Evolutionary conservation across 192 early-diverging fungal genomes (phyloP).

Genomic region (Mortierella antarctica): DNA sequence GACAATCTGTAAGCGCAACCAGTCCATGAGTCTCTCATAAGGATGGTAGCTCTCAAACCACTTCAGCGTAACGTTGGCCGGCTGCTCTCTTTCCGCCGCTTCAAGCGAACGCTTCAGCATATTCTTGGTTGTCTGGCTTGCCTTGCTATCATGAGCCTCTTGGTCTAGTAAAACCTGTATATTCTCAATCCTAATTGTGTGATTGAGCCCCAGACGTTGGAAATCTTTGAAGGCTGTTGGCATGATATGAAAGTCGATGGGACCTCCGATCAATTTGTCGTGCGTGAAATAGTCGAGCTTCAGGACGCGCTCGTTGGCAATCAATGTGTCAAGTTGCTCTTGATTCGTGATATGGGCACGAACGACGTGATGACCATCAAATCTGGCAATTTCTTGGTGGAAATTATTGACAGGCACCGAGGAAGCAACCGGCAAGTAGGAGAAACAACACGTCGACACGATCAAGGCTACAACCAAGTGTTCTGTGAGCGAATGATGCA

Average conservation of each 20-base stretch:
- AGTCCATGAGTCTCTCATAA: constrained; percentile 14
- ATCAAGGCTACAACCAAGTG: too few relatives aligned
- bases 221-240: constrained; percentile 10
- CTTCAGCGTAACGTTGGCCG: background rate
- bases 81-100: background rate
- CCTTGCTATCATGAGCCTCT: constrained; percentile 35
- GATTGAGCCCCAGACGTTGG: constrained; percentile 6
- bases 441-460: too few relatives aligned
- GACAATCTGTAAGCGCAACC: constrained; percentile 12
- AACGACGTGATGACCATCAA: constrained; percentile 42
- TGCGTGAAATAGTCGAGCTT: constrained; percentile 24
- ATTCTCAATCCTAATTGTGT: constrained; percentile 52
- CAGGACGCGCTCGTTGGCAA: background rate
- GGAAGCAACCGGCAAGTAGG: too few relatives aligned
- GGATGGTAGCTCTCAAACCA: constrained; percentile 30
- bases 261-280: constrained; percentile 23
- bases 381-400: background rate
- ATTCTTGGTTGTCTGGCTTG: background rate
- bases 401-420: too few relatives aligned
- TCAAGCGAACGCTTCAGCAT: background rate
- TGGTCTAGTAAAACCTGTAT: constrained; percentile 54
- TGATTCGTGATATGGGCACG: constrained; percentile 35
- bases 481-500: too few relatives aligned
- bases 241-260: constrained; percentile 34
- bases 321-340: constrained; percentile 9